Evolutionary conservation across 2,329 filamentous ascomycete genomes (phyloP).

Genomic region (Stagonosporopsis tanaceti): DNA sequence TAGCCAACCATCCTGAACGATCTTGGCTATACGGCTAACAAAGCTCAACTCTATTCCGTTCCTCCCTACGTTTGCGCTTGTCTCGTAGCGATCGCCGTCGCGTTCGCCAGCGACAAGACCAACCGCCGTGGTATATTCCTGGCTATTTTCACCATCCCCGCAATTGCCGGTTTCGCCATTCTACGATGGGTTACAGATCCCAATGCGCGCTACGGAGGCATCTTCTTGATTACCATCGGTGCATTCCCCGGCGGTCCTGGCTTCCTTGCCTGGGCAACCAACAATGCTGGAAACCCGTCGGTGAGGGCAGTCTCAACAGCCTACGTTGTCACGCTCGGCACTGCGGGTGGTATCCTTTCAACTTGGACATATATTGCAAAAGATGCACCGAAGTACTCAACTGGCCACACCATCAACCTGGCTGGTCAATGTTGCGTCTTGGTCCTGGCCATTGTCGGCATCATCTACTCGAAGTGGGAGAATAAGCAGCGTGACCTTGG

Average conservation of each 20-base stretch:
- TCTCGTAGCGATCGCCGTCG: slow-evolving; percentile 46
- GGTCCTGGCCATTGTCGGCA: slow-evolving; percentile 57
- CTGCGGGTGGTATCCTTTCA: slow-evolving; percentile 64
- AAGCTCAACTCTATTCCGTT: slow-evolving; percentile 50
- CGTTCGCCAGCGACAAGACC: slow-evolving; percentile 49
- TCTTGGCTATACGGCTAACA: slow-evolving; percentile 49
- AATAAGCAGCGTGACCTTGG: slow-evolving; percentile 60
- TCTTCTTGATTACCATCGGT: slow-evolving; percentile 64
- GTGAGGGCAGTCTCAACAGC: slow-evolving; percentile 64
- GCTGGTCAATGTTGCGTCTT: slow-evolving; percentile 58
- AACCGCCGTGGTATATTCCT: slow-evolving; percentile 51
- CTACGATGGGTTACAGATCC: slow-evolving; percentile 66
- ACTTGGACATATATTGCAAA: slow-evolving; percentile 63
- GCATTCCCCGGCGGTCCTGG: slow-evolving; percentile 67
- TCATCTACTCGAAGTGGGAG: slow-evolving; percentile 63
- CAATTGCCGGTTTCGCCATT: slow-evolving; percentile 62
- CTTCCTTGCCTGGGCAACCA: slow-evolving; percentile 66
- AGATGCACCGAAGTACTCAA: slow-evolving; percentile 70
- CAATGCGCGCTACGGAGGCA: slow-evolving; percentile 60
- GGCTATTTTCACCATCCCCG: slow-evolving; percentile 49
- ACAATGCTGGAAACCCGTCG: slow-evolving; percentile 65
- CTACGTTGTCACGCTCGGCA: slow-evolving; percentile 73
- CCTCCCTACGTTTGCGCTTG: slow-evolving; percentile 51
- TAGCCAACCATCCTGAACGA: slow-evolving; percentile 50
- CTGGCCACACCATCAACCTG: slow-evolving; percentile 74